Evolutionary conservation across 1,139 yeast genomes (phyloP).

Genomic region (Wickerhamiella infanticola): DNA sequence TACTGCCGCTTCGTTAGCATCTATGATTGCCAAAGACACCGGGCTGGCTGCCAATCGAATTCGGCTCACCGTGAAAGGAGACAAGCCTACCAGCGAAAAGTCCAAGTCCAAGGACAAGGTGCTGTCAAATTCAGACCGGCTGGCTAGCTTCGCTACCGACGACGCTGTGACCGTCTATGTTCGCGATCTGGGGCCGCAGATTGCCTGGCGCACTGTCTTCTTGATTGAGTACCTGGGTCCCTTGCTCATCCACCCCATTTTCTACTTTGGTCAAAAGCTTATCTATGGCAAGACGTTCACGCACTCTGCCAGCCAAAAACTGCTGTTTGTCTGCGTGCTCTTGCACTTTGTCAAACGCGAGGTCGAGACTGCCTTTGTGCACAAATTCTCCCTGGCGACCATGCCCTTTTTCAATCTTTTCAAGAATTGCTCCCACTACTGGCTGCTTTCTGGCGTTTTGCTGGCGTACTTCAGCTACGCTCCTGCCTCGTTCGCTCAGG

Average conservation of each 20-base stretch:
- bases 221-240: constrained; percentile 85
- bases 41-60: constrained; percentile 21
- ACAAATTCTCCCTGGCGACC: constrained; percentile 70
- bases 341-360: constrained; percentile 80
- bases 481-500: constrained; percentile 30
- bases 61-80: constrained; percentile 22
- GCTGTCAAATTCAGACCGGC: constrained; percentile 23
- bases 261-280: constrained; percentile 28
- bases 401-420: constrained; percentile 83
- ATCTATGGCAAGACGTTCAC: constrained; percentile 24
- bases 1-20: constrained; percentile 16
- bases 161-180: constrained; percentile 31
- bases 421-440: constrained; percentile 81
- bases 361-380: constrained; percentile 69
- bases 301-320: constrained; percentile 38
- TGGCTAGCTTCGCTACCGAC: constrained; percentile 24
- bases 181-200: constrained; percentile 87
- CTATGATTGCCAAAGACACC: constrained; percentile 18
- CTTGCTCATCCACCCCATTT: constrained; percentile 55
- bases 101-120: constrained; percentile 22
- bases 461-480: constrained; percentile 56
- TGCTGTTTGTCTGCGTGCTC: constrained; percentile 40
- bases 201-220: constrained; percentile 82
- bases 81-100: constrained; percentile 12
- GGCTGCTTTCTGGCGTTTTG: constrained; percentile 71